These are phyloP conservation scores for Heteromeles arbutifolia DNA, from an alignment of 306 rosid species.

Conservation along the genomic window DNA sequence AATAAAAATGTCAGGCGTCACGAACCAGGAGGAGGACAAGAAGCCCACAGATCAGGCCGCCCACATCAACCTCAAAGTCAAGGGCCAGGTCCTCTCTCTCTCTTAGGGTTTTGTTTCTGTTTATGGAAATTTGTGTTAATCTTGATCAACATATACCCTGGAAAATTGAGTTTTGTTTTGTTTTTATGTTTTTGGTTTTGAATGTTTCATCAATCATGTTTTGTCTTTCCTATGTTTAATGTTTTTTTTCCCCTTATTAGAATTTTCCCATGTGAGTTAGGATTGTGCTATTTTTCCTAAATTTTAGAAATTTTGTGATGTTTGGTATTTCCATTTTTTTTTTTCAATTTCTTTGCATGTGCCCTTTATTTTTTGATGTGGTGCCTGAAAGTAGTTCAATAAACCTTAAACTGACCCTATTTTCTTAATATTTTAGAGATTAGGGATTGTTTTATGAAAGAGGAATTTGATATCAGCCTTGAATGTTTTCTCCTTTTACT, in stretches of 20 bases:
- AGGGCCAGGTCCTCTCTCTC: conserved; percentile 32
- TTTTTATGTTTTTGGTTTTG: background rate
- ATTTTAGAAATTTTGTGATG: background rate
- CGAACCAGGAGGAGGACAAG: conserved; percentile 43
- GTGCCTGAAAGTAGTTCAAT: background rate
- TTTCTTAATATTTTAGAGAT: no score
- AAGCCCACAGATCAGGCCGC: conserved; percentile 40
- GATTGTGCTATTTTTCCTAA: background rate
- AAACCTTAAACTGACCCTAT: background rate
- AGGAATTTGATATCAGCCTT: background rate
- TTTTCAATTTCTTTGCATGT: no score
- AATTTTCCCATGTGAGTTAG: background rate
- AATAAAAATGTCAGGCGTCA: conserved; percentile 31
- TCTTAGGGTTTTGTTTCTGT: background rate
- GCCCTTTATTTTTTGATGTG: background rate
- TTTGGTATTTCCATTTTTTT: background rate
- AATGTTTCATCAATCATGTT: background rate
- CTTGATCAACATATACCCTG: background rate
- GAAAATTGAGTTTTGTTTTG: background rate
- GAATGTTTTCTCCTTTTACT: background rate
- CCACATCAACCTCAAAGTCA: conserved; percentile 48
- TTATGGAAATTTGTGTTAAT: background rate
- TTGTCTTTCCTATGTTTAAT: background rate
- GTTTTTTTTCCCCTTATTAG: background rate
- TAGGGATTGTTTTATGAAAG: background rate